Evolutionary conservation across 495 filamentous ascomycete species (phyloP).

Genomic region (Echria macrotheca): DNA sequence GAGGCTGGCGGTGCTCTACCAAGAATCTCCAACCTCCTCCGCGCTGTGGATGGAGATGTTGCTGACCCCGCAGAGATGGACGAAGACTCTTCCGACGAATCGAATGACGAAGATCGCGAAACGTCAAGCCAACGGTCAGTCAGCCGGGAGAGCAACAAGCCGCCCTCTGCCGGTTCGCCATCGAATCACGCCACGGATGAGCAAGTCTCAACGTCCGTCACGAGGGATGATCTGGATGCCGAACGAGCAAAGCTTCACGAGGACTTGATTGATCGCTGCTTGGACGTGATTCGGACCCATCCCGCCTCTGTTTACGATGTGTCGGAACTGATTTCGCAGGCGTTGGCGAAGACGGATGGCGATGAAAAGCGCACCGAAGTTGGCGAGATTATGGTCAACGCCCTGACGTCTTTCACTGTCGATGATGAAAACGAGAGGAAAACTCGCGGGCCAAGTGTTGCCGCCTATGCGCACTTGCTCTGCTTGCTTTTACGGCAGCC

Average conservation of each 20-base stretch:
- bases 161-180: not conserved
- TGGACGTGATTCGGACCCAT: conserved; percentile 85
- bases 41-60: conserved; percentile 13
- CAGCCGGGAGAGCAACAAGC: conserved; percentile 7
- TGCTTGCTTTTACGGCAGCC: conserved; percentile 78
- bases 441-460: conserved; percentile 49
- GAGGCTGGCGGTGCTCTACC: conserved; percentile 1
- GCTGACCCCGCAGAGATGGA: conserved; percentile 14
- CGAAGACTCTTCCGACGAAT: conserved; percentile 21
- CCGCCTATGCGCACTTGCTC: conserved; percentile 88
- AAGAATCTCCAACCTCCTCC: conserved; percentile 3
- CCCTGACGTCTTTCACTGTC: conserved; percentile 73
- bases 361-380: conserved; percentile 55
- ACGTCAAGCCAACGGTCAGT: conserved; percentile 15
- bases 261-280: conserved; percentile 78
- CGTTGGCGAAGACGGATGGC: conserved; percentile 65
- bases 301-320: conserved; percentile 88
- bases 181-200: conserved; percentile 5
- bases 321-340: conserved; percentile 55
- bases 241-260: conserved; percentile 66
- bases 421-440: conserved; percentile 82
- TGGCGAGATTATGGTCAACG: conserved; percentile 75
- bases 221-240: conserved; percentile 77
- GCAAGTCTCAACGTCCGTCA: conserved; percentile 26
- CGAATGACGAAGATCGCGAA: conserved; percentile 16